Evolutionary conservation across 805 yeast species (phyloP), one percentile per base, ranked within the genome.

Genomic region (Teunomyces panamensis): DNA sequence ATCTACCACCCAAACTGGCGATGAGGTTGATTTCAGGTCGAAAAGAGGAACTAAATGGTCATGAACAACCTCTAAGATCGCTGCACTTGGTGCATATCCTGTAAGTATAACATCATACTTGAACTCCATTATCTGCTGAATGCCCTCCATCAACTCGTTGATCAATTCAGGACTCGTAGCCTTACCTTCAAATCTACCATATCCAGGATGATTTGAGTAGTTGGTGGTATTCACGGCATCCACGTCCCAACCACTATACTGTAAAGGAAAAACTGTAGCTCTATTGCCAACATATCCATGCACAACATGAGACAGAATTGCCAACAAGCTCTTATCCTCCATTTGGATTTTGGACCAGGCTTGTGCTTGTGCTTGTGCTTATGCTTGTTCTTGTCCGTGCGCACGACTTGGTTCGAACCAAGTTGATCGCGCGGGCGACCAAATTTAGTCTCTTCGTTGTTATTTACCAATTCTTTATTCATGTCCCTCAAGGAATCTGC

Each of bases 211-310:
- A 57, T 92, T 90, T 1, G 96, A 88, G 56, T 84, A 83, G 59
- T 89, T 87, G 16, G 91, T 96, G 1, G 96, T 89, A 66, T 92
- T 89, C 46, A 94, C 73, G 17, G 83, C 83, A 62, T 92, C 97
- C 8, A 91, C 96, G 61, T 94, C 92, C 97, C 97, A 92, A 0
- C 94, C 95, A 39, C 80, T 74, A 36, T 82, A 71, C 60, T 92
- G 97, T 17, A 92, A 68, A 0, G 98, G 97, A 61, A 94, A 87
- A 2, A 92, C 87, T 0, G 94, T 88, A 0, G 97, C 96, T 48
- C 84, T 79, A 63, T 90, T 90, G 1, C 99, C 99, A 1, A 94
- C 99, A 58, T 89, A 86, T 2, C 99, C 99, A 62, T 92, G 98
- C 2, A 83, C 90, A 1, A 94, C 98, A 64, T 94, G 97, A 3